phyloP scores from a whole-genome alignment of 108 stramenopile genomes.

The Conticribra guillardii region DNA sequence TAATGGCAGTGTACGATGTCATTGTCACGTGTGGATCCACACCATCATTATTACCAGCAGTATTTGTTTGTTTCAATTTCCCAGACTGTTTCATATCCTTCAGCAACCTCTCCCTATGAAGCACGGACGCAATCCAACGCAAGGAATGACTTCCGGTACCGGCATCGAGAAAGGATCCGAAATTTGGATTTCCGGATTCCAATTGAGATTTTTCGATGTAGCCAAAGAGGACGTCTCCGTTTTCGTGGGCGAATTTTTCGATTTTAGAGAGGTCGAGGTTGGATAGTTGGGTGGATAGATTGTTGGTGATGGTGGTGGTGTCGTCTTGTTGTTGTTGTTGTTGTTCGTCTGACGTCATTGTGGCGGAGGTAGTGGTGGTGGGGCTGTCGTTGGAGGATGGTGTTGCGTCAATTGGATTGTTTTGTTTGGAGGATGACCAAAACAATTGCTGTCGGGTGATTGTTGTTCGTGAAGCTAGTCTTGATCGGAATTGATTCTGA shows the following conservation, averaged over 20 bases:
- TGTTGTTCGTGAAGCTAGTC: no score
- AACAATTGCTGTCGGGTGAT: no score
- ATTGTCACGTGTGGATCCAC: slow-evolving; percentile 49
- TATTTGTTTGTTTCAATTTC: no score
- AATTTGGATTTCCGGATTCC: not conserved
- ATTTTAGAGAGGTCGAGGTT: slow-evolving; percentile 36
- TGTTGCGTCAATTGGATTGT: no score
- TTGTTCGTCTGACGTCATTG: slow-evolving; percentile 1
- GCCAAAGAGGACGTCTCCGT: slow-evolving; percentile 82
- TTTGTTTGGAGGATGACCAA: no score
- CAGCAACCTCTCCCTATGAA: slow-evolving; percentile 50
- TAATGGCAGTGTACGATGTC: slow-evolving; percentile 75
- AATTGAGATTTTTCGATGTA: slow-evolving; percentile 79
- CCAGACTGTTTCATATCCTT: slow-evolving; percentile 17
- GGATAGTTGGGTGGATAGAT: slow-evolving; percentile 8
- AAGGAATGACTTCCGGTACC: slow-evolving; percentile 94
- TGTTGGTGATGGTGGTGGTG: not conserved
- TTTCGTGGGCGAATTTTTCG: slow-evolving; percentile 56
- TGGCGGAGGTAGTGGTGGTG: no score
- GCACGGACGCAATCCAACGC: slow-evolving; percentile 88
- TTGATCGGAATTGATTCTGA: no score
- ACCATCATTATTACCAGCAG: slow-evolving; percentile 28
- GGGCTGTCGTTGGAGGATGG: no score
- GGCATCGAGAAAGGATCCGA: slow-evolving; percentile 78
- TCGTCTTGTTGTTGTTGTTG: not conserved